These are phyloP conservation scores for Phytophthora syringae DNA, from an alignment of 352 stramenopile species.

Conservation along the genomic window DNA sequence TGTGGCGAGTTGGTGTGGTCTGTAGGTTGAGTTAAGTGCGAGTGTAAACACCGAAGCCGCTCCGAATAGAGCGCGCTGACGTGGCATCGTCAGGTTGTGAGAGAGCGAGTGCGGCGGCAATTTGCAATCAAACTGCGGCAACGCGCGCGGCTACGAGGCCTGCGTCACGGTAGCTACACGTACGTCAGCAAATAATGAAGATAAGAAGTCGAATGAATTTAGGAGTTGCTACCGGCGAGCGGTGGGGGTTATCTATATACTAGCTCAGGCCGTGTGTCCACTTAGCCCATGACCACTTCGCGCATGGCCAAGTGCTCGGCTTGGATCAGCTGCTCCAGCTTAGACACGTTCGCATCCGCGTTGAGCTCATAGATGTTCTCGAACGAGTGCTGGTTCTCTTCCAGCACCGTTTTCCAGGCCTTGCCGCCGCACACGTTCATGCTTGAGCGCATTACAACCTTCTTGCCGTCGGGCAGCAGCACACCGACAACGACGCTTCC, in stretches of 20 bases:
- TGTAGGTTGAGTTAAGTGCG: constrained; percentile 9
- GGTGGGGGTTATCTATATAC: constrained; percentile 40
- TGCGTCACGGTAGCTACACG: constrained; percentile 22
- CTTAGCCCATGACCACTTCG: constrained; percentile 72
- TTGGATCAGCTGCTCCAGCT: constrained; percentile 89
- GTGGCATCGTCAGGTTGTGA: constrained; percentile 28
- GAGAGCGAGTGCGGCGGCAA: not conserved
- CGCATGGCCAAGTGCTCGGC: constrained; percentile 82
- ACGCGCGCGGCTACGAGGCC: constrained; percentile 21
- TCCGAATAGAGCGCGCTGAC: constrained; percentile 22
- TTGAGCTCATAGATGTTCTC: constrained; percentile 96
- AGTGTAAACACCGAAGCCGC: constrained; percentile 18
- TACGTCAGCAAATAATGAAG: not conserved
- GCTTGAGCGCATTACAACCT: constrained; percentile 92
- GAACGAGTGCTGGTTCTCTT: constrained; percentile 95
- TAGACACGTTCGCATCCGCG: constrained; percentile 82
- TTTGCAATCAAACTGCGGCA: constrained; percentile 37
- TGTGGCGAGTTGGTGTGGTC: not conserved
- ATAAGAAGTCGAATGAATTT: constrained; percentile 31
- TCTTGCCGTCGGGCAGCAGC: constrained; percentile 91
- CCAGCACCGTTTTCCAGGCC: constrained; percentile 93
- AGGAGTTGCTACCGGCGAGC: constrained; percentile 37
- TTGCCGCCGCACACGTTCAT: constrained; percentile 94
- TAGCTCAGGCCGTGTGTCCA: constrained; percentile 16
- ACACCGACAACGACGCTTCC: constrained; percentile 96